A percentile compares a stretch with the other conserved stretches of the same genome.
phyloP scores from a whole-genome alignment of 345 rosid species.

The Brassica rapa region DNA sequence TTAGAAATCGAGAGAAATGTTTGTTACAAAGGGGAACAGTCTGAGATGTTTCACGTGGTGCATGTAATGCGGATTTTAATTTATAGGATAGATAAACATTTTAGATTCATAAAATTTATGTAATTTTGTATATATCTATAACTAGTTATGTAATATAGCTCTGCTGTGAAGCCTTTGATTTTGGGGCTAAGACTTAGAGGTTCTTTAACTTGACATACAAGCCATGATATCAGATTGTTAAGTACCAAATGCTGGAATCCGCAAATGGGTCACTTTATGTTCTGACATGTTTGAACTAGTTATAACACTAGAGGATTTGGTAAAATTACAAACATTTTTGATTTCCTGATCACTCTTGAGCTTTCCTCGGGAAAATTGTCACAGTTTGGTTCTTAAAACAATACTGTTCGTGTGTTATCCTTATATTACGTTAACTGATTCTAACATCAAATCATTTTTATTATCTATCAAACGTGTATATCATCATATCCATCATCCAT shows the following conservation, averaged over 20 bases:
- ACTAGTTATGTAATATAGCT: conserved; percentile 25
- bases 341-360: background rate
- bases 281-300: background rate
- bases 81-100: conserved; percentile 29
- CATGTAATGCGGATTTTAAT: conserved; percentile 8
- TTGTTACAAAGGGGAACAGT: conserved; percentile 18
- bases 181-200: conserved; percentile 10
- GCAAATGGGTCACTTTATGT: background rate
- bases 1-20: conserved; percentile 2
- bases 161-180: background rate
- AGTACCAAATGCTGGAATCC: background rate
- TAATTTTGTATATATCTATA: conserved; percentile 21
- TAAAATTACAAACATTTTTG: background rate
- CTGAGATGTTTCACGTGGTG: background rate
- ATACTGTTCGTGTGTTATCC: background rate
- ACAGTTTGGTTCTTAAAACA: background rate
- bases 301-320: background rate
- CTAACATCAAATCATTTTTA: background rate
- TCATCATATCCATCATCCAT: background rate
- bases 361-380: background rate
- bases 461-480: background rate
- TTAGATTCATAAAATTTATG: conserved; percentile 8
- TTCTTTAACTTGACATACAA: background rate
- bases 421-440: background rate
- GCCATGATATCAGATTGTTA: conserved; percentile 13